phyloP scores from a whole-genome alignment of 2,329 filamentous ascomycete genomes.

The Albophoma yamanashiensis region DNA sequence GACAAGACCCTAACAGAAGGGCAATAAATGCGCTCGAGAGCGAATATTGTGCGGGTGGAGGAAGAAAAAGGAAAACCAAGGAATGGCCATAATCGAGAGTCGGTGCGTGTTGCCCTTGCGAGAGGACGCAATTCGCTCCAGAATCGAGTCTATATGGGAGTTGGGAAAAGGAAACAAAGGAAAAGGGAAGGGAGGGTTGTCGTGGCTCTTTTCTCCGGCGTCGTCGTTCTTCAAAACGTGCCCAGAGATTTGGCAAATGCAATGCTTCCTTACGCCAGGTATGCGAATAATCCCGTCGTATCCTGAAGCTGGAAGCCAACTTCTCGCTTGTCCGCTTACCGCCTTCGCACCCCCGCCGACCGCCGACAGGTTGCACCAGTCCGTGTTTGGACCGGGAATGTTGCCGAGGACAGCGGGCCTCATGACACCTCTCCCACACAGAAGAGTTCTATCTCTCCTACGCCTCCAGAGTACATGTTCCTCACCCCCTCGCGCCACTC shows the following conservation, averaged over 20 bases:
- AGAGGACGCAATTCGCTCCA: slow-evolving; percentile 13
- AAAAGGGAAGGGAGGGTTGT: slow-evolving; percentile 5
- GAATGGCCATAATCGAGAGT: slow-evolving; percentile 2
- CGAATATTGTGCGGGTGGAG: background rate
- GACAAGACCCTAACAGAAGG: slow-evolving; percentile 1
- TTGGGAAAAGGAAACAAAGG: background rate
- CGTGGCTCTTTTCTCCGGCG: slow-evolving; percentile 9
- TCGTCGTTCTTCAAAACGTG: slow-evolving; percentile 1
- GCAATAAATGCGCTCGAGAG: background rate
- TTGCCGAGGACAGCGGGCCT: background rate
- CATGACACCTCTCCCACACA: slow-evolving; percentile 46
- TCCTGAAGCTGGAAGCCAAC: slow-evolving; percentile 1
- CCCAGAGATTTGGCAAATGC: slow-evolving; percentile 12
- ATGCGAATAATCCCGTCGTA: slow-evolving; percentile 15
- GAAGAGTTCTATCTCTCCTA: slow-evolving; percentile 85
- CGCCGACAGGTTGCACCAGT: background rate
- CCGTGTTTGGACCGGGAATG: slow-evolving; percentile 3
- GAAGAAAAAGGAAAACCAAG: background rate
- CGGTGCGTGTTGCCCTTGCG: background rate
- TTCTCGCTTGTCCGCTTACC: background rate
- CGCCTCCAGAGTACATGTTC: slow-evolving; percentile 51
- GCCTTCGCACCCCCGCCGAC: background rate
- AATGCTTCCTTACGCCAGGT: slow-evolving; percentile 18
- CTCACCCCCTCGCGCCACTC: slow-evolving; percentile 72
- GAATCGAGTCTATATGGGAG: slow-evolving; percentile 20